Base-by-base conservation (phyloP, 2,329 filamentous ascomycete genomes). In the Aspergillus oerlinghausenensis region DNA sequence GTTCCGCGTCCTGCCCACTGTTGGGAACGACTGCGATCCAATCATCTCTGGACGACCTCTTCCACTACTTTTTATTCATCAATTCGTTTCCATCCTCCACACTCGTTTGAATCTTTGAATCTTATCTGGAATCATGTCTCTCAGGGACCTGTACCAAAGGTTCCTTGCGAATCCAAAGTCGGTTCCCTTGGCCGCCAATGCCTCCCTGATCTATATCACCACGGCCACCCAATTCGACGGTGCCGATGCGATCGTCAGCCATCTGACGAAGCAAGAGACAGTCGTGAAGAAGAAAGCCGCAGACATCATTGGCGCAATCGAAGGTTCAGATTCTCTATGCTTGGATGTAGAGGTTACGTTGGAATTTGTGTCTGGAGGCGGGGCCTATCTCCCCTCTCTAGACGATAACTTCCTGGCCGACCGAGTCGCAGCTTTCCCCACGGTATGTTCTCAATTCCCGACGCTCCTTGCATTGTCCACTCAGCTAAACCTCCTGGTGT, bases 401-500 rank as follows among this genome's bases (percentile, higher is more conserved):
- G 93, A 97, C 69, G 92, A 97, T 79, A 97, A 97, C 78, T 96
- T 97, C 73, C 78, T 99, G 57, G 80, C 89, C 55, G 92, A 96
- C 75, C 88, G 88, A 67, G 84, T 84, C 55, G 92, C 92, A 60
- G 85, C 84, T 52, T 82, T 97, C 63, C 85, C 90, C 50, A 85
- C 96, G 77, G 92, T 97, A 81, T 71, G 88, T 82, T 52, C 42
- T 45, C 28, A 23, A 53, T 29, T 19, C 29, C 53, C 19, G 40
- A 43, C 47, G 19, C 35, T 29, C 45, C 29, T 42, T 29, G 23
- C 19, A 29, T 48, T 23, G 9, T 50, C 9, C 11, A 42, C 47
- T 49, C 23, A 29, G 25, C 42, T 49, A 49, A 50, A 47, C 43
- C 43, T 40, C 48, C 45, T 29, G 32, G 3, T 42, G 40, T n/a